Percentiles rank a stretch among this genome's conserved stretches.
phyloP scores from a whole-genome alignment of 139 green algal genomes.

The Nannochloris sp. region DNA sequence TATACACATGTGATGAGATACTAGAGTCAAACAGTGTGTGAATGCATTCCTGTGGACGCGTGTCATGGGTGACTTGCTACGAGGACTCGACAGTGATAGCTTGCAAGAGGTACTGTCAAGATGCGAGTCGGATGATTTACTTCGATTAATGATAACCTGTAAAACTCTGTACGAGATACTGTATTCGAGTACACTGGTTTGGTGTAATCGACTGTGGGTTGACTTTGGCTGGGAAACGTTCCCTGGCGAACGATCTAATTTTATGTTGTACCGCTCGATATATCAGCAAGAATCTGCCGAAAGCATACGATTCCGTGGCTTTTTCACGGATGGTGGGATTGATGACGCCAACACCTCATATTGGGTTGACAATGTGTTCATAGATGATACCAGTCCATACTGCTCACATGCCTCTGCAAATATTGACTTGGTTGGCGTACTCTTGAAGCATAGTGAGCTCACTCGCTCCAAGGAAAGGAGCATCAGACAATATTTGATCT shows the following conservation, averaged over 20 bases:
- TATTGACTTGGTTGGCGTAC: not conserved
- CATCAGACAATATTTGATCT: not conserved
- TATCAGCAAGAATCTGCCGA: not conserved
- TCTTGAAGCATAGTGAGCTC: slow-evolving; percentile 1
- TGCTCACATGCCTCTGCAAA: slow-evolving; percentile 10
- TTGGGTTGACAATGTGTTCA: slow-evolving; percentile 11
- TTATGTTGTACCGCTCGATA: not conserved
- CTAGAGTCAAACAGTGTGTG: no score
- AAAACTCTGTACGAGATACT: slow-evolving; percentile 9
- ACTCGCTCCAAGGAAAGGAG: not conserved
- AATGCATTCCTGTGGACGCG: no score
- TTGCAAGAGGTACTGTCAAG: slow-evolving; percentile 10
- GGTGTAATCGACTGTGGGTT: not conserved
- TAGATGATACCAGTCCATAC: not conserved
- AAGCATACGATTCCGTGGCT: slow-evolving; percentile 9
- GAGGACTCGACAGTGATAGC: not conserved
- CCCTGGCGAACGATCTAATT: not conserved
- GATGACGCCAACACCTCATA: slow-evolving; percentile 3
- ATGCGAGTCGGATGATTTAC: slow-evolving; percentile 2
- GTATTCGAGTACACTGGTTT: not conserved
- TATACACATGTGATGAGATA: no score
- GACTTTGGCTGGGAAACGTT: slow-evolving; percentile 5
- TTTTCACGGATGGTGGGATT: not conserved
- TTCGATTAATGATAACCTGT: not conserved
- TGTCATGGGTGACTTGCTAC: no score